Percentiles rank a stretch among this genome's conserved stretches.
These are phyloP conservation scores for Linanthus parryae DNA, from an alignment of 148 eudicot genomes.

Conservation along the genomic window DNA sequence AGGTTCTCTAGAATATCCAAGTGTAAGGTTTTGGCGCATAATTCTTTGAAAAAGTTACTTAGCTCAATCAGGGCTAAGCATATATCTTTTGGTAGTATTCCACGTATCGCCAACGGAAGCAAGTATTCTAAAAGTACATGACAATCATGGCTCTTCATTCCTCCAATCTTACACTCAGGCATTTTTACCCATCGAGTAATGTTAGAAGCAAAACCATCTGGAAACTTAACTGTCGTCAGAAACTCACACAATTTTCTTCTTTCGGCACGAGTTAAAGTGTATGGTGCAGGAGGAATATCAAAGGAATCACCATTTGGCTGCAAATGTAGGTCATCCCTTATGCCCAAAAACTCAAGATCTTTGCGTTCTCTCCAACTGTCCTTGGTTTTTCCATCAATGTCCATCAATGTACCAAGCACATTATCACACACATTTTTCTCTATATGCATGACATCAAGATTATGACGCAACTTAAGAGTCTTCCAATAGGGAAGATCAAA, in stretches of 20 bases:
- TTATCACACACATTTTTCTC: too few species aligned
- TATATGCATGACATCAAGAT: too few species aligned
- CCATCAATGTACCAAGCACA: too few species aligned
- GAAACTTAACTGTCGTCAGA: neutral
- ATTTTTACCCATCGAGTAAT: neutral
- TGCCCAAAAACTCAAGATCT: too few species aligned
- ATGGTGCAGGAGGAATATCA: too few species aligned
- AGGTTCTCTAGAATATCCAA: neutral
- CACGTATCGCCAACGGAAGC: neutral
- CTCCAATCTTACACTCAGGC: neutral
- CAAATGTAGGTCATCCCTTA: too few species aligned
- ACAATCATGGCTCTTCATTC: neutral
- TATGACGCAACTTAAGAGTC: too few species aligned
- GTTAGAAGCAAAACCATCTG: conserved; percentile 1
- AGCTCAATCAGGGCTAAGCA: neutral
- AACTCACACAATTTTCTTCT: neutral
- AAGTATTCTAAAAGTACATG: neutral
- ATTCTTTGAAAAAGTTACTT: neutral
- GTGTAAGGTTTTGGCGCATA: neutral
- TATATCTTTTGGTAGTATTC: neutral
- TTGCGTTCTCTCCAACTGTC: too few species aligned
- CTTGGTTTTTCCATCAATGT: too few species aligned
- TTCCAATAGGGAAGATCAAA: too few species aligned
- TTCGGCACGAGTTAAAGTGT: too few species aligned
- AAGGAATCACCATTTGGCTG: too few species aligned